Conservation (phyloP, 768 basidiomycete genomes). For the Guyanaporus albipodus region DNA sequence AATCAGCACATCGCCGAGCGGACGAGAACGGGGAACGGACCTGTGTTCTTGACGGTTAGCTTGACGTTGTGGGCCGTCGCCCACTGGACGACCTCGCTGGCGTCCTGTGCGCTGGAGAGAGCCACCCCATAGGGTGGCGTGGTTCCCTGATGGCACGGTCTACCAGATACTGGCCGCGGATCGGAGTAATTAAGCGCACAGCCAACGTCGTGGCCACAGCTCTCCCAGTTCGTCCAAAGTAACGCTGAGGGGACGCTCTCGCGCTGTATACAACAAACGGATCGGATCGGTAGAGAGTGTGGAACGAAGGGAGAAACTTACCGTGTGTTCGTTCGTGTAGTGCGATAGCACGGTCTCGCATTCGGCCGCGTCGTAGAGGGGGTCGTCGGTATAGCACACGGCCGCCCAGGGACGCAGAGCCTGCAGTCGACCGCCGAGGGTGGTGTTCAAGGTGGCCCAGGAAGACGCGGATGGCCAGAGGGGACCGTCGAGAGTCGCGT, state of each 20-base stretch:
- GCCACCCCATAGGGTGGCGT: slow-evolving; percentile 16
- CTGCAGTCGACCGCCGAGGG: slow-evolving; percentile 9
- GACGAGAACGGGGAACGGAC: background rate
- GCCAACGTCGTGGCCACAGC: slow-evolving; percentile 11
- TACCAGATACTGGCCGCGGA: slow-evolving; percentile 11
- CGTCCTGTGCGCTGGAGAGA: slow-evolving; percentile 14
- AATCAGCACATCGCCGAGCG: too few species aligned
- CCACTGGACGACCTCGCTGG: slow-evolving; percentile 17
- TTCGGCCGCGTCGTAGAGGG: slow-evolving; percentile 3
- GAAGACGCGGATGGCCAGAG: slow-evolving; percentile 9
- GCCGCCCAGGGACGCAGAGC: slow-evolving; percentile 18
- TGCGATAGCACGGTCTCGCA: slow-evolving; percentile 10
- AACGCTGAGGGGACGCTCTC: slow-evolving; percentile 13
- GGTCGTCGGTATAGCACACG: slow-evolving; percentile 1
- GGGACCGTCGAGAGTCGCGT: background rate
- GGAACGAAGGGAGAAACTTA: background rate
- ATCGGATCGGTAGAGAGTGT: too few species aligned
- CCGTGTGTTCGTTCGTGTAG: slow-evolving; percentile 10
- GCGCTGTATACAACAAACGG: slow-evolving; percentile 5
- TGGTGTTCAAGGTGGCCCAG: slow-evolving; percentile 10
- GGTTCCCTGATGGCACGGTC: slow-evolving; percentile 10
- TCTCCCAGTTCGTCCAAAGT: slow-evolving; percentile 22
- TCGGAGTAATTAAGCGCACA: slow-evolving; percentile 18
- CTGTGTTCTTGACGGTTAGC: slow-evolving; percentile 20
- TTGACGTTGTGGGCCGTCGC: slow-evolving; percentile 12